Evolutionary conservation across 2,329 filamentous ascomycete species (phyloP), one percentile per base, ranked within the genome.

Genomic region (Ceratocystis papillata): DNA sequence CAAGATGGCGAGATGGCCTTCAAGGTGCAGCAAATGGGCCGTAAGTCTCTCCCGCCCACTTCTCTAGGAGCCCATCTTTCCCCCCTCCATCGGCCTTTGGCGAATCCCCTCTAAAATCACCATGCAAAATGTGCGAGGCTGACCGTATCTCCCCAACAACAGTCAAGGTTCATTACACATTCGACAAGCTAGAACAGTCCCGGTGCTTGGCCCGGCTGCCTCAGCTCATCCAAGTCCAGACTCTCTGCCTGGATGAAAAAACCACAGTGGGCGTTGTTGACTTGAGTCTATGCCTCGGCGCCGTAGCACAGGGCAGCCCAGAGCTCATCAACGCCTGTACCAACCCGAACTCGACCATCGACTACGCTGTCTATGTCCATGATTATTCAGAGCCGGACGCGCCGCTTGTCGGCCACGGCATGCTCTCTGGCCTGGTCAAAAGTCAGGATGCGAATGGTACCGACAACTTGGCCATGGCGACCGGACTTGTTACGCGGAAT

Each of bases 101-200:
- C 37, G 10, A 10, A 15, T 41, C 37, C 10, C 37, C 37, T 12
- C 37, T 3, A 0, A 4, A 15, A 41, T 41, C 37, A 15, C 37
- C 37, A 41, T 44, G 22, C 63, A n/a, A 10, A 63, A 20, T 66
- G 46, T 62, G 5, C 64, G 66, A 41, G 37, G 28, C 69, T 71
- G 74, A 74, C 68, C 37, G 37, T 4, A 41, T 63, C 45, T 68
- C 28, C 64, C 20, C 68, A 67, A 28, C 64, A 59, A 53, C 75
- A 96, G 92, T 97, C 76, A 97, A 97, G 81, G 88, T 97, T 62
- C 86, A 96, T 68, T 99, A 97, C 77, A 96, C 91, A 41, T 96
- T 97, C 77, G 92, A 97, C 75, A 86, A 87, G 73, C 87, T 93
- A 70, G 87, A 85, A 77, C 91, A 91, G 76, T 87, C 90, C 69